A percentile compares a stretch with the other conserved stretches of the same genome.
Conservation (phyloP, 2,329 filamentous ascomycete genomes). For the Dothistroma septosporum region DNA sequence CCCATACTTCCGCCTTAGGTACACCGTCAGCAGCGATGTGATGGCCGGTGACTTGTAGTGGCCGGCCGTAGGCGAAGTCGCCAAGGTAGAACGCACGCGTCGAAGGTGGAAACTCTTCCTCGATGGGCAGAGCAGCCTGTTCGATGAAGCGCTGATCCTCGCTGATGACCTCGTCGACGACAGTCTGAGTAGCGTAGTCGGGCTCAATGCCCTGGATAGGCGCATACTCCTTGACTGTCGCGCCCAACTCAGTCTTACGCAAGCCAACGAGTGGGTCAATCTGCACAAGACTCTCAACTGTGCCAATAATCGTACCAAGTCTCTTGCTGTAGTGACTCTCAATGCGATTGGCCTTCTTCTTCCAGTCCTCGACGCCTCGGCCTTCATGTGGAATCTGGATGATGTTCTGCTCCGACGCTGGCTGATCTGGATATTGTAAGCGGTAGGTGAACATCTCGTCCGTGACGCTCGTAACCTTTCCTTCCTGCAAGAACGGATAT, state of each 20-base stretch:
- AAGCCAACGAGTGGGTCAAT: conserved; percentile 93
- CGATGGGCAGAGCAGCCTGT: conserved; percentile 77
- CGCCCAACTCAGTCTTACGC: conserved; percentile 82
- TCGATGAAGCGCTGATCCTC: conserved; percentile 93
- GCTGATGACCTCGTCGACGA: conserved; percentile 86
- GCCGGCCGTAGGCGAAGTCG: conserved; percentile 86
- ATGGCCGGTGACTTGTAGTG: conserved; percentile 76
- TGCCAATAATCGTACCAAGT: conserved; percentile 78
- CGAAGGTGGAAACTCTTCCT: conserved; percentile 82
- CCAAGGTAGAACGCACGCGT: conserved; percentile 89
- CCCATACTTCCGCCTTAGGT: conserved; percentile 72
- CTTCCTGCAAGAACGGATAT: conserved; percentile 93
- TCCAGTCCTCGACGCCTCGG: conserved; percentile 75
- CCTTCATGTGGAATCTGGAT: conserved; percentile 67
- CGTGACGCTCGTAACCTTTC: conserved; percentile 80
- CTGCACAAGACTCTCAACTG: conserved; percentile 83
- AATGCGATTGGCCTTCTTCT: conserved; percentile 75
- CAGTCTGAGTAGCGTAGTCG: conserved; percentile 83
- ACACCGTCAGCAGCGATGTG: conserved; percentile 51
- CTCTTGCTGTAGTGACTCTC: conserved; percentile 87
- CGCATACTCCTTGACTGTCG: conserved; percentile 88
- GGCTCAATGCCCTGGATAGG: conserved; percentile 79
- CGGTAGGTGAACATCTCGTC: conserved; percentile 91
- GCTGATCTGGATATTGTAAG: conserved; percentile 53
- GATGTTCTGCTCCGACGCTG: conserved; percentile 47